These are phyloP conservation scores for Pleurostoma richardsiae DNA, from an alignment of 2,329 filamentous ascomycete genomes.

Conservation along the genomic window DNA sequence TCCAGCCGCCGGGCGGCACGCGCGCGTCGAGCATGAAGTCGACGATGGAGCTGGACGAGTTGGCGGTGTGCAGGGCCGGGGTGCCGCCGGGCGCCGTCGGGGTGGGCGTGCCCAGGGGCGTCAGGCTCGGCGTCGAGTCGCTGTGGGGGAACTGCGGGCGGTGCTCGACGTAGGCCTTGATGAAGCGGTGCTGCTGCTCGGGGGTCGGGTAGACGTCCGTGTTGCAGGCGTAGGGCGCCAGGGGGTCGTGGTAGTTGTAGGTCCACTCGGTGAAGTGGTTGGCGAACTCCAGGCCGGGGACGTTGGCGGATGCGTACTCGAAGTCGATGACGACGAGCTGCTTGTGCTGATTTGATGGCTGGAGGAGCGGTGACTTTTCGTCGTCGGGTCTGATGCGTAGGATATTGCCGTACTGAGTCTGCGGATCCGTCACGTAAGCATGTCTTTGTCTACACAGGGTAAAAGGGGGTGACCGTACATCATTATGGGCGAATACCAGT, in stretches of 20 bases:
- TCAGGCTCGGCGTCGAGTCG: slow-evolving; percentile 44
- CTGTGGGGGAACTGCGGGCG: slow-evolving; percentile 58
- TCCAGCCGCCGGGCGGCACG: slow-evolving; percentile 48
- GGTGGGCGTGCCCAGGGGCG: slow-evolving; percentile 30
- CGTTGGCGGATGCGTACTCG: slow-evolving; percentile 90
- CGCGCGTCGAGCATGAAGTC: slow-evolving; percentile 82
- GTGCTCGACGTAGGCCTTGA: slow-evolving; percentile 83
- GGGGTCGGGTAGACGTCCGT: slow-evolving; percentile 66
- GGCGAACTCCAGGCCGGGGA: slow-evolving; percentile 83
- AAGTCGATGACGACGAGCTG: slow-evolving; percentile 97
- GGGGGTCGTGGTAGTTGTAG: slow-evolving; percentile 87
- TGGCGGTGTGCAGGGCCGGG: slow-evolving; percentile 27
- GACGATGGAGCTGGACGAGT: slow-evolving; percentile 46
- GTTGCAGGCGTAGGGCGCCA: slow-evolving; percentile 62
- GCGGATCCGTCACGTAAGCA: background rate
- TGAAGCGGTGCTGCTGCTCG: slow-evolving; percentile 79
- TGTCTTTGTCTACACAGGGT: background rate
- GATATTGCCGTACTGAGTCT: slow-evolving; percentile 99
- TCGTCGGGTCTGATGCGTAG: slow-evolving; percentile 64
- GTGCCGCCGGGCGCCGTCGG: slow-evolving; percentile 30
- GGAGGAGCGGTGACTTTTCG: slow-evolving; percentile 78
- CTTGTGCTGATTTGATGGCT: slow-evolving; percentile 90
- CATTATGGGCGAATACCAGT: slow-evolving; percentile 95
- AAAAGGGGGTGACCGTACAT: slow-evolving; percentile 53
- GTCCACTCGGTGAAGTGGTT: slow-evolving; percentile 99